Conservation (phyloP, 2,329 filamentous ascomycete species). For the Blastomyces percursus region DNA sequence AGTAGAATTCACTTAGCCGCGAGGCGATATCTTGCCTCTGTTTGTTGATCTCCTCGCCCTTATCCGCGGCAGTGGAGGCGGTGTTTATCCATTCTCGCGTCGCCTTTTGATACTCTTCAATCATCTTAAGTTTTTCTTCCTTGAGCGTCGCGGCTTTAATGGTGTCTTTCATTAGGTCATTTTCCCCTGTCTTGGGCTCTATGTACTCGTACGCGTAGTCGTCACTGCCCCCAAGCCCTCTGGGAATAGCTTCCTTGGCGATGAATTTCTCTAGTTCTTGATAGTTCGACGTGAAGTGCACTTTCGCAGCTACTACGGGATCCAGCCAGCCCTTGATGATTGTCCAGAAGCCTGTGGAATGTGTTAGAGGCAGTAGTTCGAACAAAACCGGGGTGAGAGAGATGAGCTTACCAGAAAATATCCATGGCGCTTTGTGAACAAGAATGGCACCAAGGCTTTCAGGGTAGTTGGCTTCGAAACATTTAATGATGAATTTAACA, state of each 20-base stretch:
- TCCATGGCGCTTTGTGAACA: conserved; percentile 92
- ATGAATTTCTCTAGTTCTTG: conserved; percentile 73
- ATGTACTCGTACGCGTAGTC: conserved; percentile 73
- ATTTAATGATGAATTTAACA: conserved; percentile 99
- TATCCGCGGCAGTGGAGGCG: conserved; percentile 34
- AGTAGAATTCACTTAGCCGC: conserved; percentile 64
- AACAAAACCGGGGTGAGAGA: not conserved
- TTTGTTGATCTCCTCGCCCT: conserved; percentile 41
- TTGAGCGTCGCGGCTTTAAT: conserved; percentile 54
- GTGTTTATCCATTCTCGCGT: conserved; percentile 65
- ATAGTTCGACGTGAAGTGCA: conserved; percentile 78
- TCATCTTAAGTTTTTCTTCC: conserved; percentile 52
- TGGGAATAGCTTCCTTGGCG: conserved; percentile 56
- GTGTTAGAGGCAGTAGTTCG: conserved; percentile 3
- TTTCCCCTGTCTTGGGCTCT: conserved; percentile 66
- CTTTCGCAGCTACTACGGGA: conserved; percentile 86
- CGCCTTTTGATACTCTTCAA: conserved; percentile 60
- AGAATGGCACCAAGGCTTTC: conserved; percentile 82
- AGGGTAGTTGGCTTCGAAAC: conserved; percentile 97
- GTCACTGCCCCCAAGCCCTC: conserved; percentile 77
- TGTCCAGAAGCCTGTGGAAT: conserved; percentile 70
- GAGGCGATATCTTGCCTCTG: conserved; percentile 53
- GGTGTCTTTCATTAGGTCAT: conserved; percentile 59
- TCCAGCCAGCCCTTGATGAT: conserved; percentile 95
- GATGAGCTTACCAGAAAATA: conserved; percentile 65